These are phyloP conservation scores for Kwoniella botswanensis DNA, from an alignment of 768 basidiomycete species.

Conservation along the genomic window DNA sequence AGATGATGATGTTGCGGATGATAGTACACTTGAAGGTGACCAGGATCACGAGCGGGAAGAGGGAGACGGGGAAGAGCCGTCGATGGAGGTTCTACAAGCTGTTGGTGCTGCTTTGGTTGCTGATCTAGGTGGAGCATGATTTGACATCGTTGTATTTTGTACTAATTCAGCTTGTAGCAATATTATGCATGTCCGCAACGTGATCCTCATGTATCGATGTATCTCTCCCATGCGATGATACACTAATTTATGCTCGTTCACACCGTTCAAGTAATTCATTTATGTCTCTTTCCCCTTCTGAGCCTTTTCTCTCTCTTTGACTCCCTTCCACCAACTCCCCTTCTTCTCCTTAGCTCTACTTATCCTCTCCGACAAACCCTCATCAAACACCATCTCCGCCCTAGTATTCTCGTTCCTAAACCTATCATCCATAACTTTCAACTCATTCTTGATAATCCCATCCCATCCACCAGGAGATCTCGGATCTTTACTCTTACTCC, in stretches of 20 bases:
- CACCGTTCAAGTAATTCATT: not conserved
- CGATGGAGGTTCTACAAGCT: slow-evolving; percentile 18
- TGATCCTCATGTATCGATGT: not conserved
- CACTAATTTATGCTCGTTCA: not conserved
- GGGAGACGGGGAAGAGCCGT: slow-evolving; percentile 9
- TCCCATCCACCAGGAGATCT: slow-evolving; percentile 30
- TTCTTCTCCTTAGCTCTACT: slow-evolving; percentile 25
- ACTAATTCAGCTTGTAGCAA: not conserved
- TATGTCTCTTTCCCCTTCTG: not conserved
- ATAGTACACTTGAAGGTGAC: slow-evolving; percentile 3
- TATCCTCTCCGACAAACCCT: slow-evolving; percentile 25
- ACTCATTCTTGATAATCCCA: slow-evolving; percentile 16
- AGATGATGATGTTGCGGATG: slow-evolving; percentile 2
- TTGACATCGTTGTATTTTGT: not conserved
- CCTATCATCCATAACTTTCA: slow-evolving; percentile 22
- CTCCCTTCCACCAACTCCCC: slow-evolving; percentile 10
- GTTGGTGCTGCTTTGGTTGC: slow-evolving; percentile 26
- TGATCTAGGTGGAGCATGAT: slow-evolving; percentile 23
- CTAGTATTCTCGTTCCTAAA: slow-evolving; percentile 29
- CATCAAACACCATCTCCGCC: slow-evolving; percentile 22
- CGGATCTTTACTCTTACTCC: slow-evolving; percentile 21
- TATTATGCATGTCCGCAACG: not conserved
- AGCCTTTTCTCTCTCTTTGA: slow-evolving; percentile 16
- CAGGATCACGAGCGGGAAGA: slow-evolving; percentile 11
- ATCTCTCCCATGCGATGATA: not conserved